phyloP scores from a whole-genome alignment of 306 rosid species.

The Leucaena leucocephala region DNA sequence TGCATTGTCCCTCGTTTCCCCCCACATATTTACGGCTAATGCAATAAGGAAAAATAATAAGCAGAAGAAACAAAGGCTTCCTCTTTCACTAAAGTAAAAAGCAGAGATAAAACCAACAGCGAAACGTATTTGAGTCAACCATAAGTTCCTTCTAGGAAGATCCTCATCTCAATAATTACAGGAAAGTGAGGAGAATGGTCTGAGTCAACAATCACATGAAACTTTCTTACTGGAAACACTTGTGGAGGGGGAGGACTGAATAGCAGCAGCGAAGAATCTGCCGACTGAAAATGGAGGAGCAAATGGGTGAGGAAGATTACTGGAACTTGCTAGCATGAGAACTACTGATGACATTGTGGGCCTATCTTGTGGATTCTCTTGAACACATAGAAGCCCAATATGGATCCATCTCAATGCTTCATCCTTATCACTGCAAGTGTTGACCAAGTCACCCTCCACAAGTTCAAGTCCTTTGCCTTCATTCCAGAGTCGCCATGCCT shows the following conservation, averaged over 20 bases:
- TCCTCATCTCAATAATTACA: neutral
- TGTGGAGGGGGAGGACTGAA: neutral
- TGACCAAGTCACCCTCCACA: constrained; percentile 26
- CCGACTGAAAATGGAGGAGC: constrained; percentile 39
- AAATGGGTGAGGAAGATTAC: constrained; percentile 22
- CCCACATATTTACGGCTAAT: neutral
- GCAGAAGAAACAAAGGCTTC: neutral
- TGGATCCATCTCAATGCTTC: constrained; percentile 46
- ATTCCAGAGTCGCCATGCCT: constrained; percentile 41
- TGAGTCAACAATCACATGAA: neutral
- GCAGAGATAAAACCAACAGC: neutral
- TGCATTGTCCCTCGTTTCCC: neutral
- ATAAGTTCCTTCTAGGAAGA: neutral
- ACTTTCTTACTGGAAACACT: neutral
- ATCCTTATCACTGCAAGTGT: constrained; percentile 14
- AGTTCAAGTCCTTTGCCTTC: constrained; percentile 33
- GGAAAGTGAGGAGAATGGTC: neutral
- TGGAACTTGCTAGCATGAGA: constrained; percentile 40
- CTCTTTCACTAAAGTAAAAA: neutral
- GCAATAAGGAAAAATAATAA: neutral
- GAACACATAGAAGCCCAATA: constrained; percentile 45
- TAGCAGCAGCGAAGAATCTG: constrained; percentile 9
- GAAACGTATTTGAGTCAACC: neutral
- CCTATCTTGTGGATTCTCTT: constrained; percentile 37
- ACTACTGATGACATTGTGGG: constrained; percentile 40